A percentile compares a stretch with the other conserved stretches of the same genome.
These are phyloP conservation scores for Calonectria pseudoturangicola DNA, from an alignment of 2,329 filamentous ascomycete species.

Conservation along the genomic window DNA sequence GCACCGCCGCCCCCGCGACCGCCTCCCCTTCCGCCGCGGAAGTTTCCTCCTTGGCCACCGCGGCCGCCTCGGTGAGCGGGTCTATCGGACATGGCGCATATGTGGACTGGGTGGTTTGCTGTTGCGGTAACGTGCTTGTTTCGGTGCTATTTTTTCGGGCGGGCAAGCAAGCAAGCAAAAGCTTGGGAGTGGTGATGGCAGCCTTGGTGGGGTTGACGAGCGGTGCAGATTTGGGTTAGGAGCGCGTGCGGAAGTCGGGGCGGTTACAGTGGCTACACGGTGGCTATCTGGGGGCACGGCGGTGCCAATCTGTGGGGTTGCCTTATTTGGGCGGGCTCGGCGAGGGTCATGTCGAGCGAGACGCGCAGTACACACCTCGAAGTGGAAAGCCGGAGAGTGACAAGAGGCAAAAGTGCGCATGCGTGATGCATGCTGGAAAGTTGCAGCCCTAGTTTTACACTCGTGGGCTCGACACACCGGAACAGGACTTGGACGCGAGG, in stretches of 20 bases:
- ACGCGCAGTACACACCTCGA: neutral
- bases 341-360: neutral
- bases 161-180: slow-evolving; percentile 24
- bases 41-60: slow-evolving; percentile 64
- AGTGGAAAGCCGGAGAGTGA: slow-evolving; percentile 5
- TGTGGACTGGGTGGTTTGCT: slow-evolving; percentile 35
- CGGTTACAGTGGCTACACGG: neutral
- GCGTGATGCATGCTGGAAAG: neutral
- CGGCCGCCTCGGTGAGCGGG: slow-evolving; percentile 67
- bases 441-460: neutral
- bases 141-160: slow-evolving; percentile 17
- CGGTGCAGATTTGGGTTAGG: slow-evolving; percentile 22
- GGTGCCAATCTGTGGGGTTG: slow-evolving; percentile 23
- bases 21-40: slow-evolving; percentile 66
- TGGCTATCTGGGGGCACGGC: slow-evolving; percentile 7
- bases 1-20: slow-evolving; percentile 67
- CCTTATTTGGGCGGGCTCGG: slow-evolving; percentile 21
- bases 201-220: slow-evolving; percentile 38
- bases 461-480: neutral
- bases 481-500: slow-evolving; percentile 6
- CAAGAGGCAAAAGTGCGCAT: neutral
- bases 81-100: slow-evolving; percentile 70
- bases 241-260: neutral
- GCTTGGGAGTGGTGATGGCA: slow-evolving; percentile 39
- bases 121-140: slow-evolving; percentile 20